phyloP scores from a whole-genome alignment of 305 asterid species.

The Fraxinus angustifolia region DNA sequence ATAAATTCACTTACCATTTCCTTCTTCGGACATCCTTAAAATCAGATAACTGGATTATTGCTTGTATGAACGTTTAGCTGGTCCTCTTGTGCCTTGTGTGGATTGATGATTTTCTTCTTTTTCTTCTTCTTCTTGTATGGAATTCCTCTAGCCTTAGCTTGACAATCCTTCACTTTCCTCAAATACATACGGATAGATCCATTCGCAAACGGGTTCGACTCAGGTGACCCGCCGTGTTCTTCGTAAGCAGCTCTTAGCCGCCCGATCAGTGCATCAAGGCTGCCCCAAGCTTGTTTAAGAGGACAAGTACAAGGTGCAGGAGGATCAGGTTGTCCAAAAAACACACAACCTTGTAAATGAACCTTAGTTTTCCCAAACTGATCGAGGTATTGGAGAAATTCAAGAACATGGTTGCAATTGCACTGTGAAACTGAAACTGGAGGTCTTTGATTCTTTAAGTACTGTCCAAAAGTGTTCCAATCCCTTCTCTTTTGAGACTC shows the following conservation, averaged over 20 bases:
- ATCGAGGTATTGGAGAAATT: slow-evolving; percentile 66
- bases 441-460: slow-evolving; percentile 66
- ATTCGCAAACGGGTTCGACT: slow-evolving; percentile 67
- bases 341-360: slow-evolving; percentile 67
- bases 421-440: slow-evolving; percentile 57
- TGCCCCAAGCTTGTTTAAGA: slow-evolving; percentile 86
- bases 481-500: slow-evolving; percentile 81
- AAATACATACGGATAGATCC: slow-evolving; percentile 66
- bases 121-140: slow-evolving; percentile 74
- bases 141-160: slow-evolving; percentile 80
- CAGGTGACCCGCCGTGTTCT: slow-evolving; percentile 77
- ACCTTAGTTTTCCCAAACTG: slow-evolving; percentile 87
- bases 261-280: slow-evolving; percentile 82
- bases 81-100: slow-evolving; percentile 24
- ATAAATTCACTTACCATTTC: slow-evolving; percentile 21
- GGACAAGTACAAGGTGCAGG: slow-evolving; percentile 91
- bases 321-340: slow-evolving; percentile 86
- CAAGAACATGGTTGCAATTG: slow-evolving; percentile 78
- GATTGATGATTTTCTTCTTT: slow-evolving; percentile 45
- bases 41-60: slow-evolving; percentile 28
- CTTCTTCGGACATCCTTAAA: neutral
- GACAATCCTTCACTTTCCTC: slow-evolving; percentile 79
- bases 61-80: slow-evolving; percentile 34
- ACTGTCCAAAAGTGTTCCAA: slow-evolving; percentile 90
- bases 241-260: slow-evolving; percentile 85